A percentile compares a stretch with the other conserved stretches of the same genome.
These are phyloP conservation scores for Austroboletus niveus DNA, from an alignment of 1,284 basidiomycete genomes.

Conservation along the genomic window DNA sequence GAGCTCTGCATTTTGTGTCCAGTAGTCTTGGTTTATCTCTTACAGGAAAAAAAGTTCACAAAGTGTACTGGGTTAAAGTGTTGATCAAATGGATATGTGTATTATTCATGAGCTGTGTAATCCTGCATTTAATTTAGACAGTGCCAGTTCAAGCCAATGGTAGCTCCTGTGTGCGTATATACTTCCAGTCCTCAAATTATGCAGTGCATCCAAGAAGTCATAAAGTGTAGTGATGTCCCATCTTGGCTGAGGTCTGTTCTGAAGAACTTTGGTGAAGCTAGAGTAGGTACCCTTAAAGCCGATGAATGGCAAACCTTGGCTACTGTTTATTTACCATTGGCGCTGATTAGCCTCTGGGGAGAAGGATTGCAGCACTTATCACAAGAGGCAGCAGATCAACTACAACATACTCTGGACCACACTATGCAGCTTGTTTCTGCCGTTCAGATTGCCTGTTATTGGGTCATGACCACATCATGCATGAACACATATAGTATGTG, in stretches of 20 bases:
- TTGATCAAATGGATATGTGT: neutral
- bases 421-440: conserved; percentile 13
- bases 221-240: neutral
- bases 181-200: neutral
- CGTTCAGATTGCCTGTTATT: conserved; percentile 9
- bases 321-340: conserved; percentile 33
- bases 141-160: neutral
- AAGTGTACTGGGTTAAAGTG: too few species aligned
- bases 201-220: neutral
- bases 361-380: neutral
- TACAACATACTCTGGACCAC: neutral
- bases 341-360: conserved; percentile 19
- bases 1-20: too few species aligned
- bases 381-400: neutral
- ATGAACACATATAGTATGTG: neutral
- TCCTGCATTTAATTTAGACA: neutral
- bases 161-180: neutral
- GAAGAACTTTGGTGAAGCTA: conserved; percentile 28
- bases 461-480: conserved; percentile 1
- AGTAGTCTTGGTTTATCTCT: too few species aligned
- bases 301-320: conserved; percentile 33
- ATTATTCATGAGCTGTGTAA: neutral
- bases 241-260: neutral
- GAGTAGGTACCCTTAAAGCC: conserved; percentile 31
- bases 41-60: too few species aligned